Percentiles rank a stretch among this genome's conserved stretches.
These are phyloP conservation scores for Pythium folliculosum DNA, from an alignment of 352 stramenopile genomes.

Conservation along the genomic window DNA sequence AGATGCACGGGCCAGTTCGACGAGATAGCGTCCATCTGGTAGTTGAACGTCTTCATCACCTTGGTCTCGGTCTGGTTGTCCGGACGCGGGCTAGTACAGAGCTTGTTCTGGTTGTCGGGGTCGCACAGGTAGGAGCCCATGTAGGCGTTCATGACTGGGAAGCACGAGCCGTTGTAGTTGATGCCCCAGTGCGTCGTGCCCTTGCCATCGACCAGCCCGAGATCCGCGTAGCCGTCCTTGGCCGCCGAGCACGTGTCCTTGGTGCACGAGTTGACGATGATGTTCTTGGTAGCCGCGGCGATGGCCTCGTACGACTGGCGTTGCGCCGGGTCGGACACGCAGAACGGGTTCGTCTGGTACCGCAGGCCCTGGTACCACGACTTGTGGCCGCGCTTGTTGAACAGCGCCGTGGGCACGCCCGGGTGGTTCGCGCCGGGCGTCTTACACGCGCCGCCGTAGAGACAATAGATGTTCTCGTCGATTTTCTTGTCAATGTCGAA, in stretches of 20 bases:
- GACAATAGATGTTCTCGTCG: conserved; percentile 34
- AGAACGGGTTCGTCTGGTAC: conserved; percentile 51
- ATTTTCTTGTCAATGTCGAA: conserved; percentile 44
- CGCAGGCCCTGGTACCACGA: conserved; percentile 64
- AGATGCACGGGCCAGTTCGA: conserved; percentile 72
- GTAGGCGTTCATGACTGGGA: conserved; percentile 18
- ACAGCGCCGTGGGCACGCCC: conserved; percentile 34
- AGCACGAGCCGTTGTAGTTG: conserved; percentile 27
- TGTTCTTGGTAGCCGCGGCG: conserved; percentile 42
- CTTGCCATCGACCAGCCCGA: conserved; percentile 52
- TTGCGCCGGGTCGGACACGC: conserved; percentile 17
- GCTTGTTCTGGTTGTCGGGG: conserved; percentile 29
- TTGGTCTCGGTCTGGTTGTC: conserved; percentile 43
- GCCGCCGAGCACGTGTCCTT: conserved; percentile 45
- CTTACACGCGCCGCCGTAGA: conserved; percentile 46
- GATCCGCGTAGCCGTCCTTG: conserved; percentile 54
- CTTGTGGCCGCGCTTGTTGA: conserved; percentile 43
- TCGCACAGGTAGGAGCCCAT: conserved; percentile 28
- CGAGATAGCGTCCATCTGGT: conserved; percentile 83
- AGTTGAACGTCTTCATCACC: conserved; percentile 68
- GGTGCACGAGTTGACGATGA: conserved; percentile 54
- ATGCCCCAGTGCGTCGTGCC: conserved; percentile 33
- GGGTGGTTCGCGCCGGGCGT: conserved; percentile 36
- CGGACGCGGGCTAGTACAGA: conserved; percentile 48
- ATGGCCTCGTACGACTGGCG: conserved; percentile 45